Evolutionary conservation across 441 rosid species (phyloP), one percentile per base, ranked within the genome.

Genomic region (Macaranga tanarius): DNA sequence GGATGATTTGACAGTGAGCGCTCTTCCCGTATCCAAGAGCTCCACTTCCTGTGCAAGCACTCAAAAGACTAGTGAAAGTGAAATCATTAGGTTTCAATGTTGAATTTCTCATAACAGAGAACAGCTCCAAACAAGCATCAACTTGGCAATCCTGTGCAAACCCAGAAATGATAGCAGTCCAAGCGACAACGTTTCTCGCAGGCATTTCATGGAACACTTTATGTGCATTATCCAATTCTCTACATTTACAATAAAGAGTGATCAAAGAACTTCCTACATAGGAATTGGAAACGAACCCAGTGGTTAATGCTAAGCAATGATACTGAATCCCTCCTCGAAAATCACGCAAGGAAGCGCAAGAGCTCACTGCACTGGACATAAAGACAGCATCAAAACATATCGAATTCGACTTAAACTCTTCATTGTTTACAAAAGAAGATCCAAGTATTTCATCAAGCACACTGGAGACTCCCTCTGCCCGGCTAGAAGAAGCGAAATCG

Each of bases 101-200:
- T 34, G 87, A 86, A 50, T 61, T 66, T 54, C 88, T 87, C 96
- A 92, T 90, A 73, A 62, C 69, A 22, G 83, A 76, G 65, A 88
- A 92, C 20, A 90, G 81, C 78, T 76, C 79, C 73, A 88, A 82
- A 71, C 96, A 95, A 51, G 67, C 66, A 73, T 84, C 90, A 5
- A 89, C 76, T 58, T 82, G 79, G 85, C 86, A 87, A 57, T 85
- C 90, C 65, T 87, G 91, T 4, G 96, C 95, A 79, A 85, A 92
- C 52, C 89, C 97, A 60, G 92, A 82, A 74, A 91, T 88, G 62
- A 92, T 76, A 25, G 92, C 88, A 0, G 96, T 90, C 98, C 97
- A 95, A 0, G 92, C 84, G 60, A 93, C 93, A 0, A 89, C 90
- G 67, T 91, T 90, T 78, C 78, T 90, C 2, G 82, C 84, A 73